Conservation (phyloP, 495 filamentous ascomycete species). For the Melanomma pulvis-pyrius region DNA sequence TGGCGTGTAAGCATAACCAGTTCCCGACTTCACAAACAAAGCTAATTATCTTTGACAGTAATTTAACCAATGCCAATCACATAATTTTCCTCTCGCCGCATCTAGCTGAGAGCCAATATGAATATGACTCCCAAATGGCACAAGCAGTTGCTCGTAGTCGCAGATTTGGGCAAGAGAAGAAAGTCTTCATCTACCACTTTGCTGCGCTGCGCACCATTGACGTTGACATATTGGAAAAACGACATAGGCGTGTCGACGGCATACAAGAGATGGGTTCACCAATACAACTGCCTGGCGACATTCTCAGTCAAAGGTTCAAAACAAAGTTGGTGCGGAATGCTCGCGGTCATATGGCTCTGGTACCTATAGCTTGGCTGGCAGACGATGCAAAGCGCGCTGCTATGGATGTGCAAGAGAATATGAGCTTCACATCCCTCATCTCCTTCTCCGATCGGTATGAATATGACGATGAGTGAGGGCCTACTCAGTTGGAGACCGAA, state of each 20-base stretch:
- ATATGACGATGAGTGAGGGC: constrained; percentile 17
- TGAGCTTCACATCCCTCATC: constrained; percentile 34
- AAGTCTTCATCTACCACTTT: constrained; percentile 72
- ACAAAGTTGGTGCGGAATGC: constrained; percentile 32
- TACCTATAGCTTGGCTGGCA: constrained; percentile 36
- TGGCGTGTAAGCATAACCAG: constrained; percentile 60
- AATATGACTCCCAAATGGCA: constrained; percentile 62
- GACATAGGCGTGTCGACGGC: constrained; percentile 30
- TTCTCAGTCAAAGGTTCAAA: constrained; percentile 21
- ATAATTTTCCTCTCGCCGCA: constrained; percentile 73
- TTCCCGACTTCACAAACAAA: not conserved
- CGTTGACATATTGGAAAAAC: constrained; percentile 63
- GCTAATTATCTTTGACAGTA: constrained; percentile 49
- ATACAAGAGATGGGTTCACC: constrained; percentile 10
- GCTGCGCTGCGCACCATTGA: constrained; percentile 67
- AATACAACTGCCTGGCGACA: not conserved
- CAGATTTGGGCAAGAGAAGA: constrained; percentile 68
- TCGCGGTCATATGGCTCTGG: constrained; percentile 32
- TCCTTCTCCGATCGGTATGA: constrained; percentile 37
- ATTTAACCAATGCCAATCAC: constrained; percentile 76
- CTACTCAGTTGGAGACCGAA: not conserved
- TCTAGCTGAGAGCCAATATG: constrained; percentile 56
- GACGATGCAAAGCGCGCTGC: constrained; percentile 1
- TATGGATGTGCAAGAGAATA: constrained; percentile 9
- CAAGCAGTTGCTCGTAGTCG: constrained; percentile 73